Evolutionary conservation across 805 yeast genomes (phyloP), one percentile per base, ranked within the genome.

Genomic region (Millerozyma miso): DNA sequence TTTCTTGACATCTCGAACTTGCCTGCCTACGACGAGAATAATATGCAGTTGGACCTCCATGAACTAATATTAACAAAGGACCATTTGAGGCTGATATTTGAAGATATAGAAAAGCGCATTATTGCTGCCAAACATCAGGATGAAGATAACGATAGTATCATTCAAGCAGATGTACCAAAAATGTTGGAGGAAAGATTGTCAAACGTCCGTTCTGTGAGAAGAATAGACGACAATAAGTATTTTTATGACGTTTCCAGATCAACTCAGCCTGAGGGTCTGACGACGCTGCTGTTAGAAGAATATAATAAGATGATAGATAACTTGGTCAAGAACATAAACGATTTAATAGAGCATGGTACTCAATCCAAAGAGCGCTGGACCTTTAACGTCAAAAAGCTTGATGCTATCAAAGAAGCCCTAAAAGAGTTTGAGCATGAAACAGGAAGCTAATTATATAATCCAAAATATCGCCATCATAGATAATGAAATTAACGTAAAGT

Each of bases 341-440:
- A 54, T 1, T 52, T 67, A 36, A 53, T 65, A 3, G 49, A 48
- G n/a, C 61, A 59, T 35, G 67, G 71, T 1, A 52, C 63, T 0
- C 56, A 47, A 26, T 58, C 66, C 13, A 65, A 63, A 47, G 60
- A 58, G 38, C 47, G 60, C 26, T 70, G 74, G 74, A 50, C 55
- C 33, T 44, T 33, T 8, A 67, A 67, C 46, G 71, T 73, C 2
- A 46, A 45, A 15, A 61, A 56, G 43, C 42, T 70, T 39, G 69
- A 61, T 42, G 46, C 42, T 34, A 50, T 69, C 10, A 58, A 51
- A 40, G 52, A 54, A 4, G 54, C 56, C 7, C 47, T 63, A 23
- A 45, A 43, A 4, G 33, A 37, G 15, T 33, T 39, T 38, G 47
- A 48, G 4, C 42, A 42, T 18, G 15, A 15, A 6, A 31, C 36